Evolutionary conservation across 2,329 filamentous ascomycete genomes (phyloP), one percentile per base, ranked within the genome.

Genomic region (Cercospora sp.): DNA sequence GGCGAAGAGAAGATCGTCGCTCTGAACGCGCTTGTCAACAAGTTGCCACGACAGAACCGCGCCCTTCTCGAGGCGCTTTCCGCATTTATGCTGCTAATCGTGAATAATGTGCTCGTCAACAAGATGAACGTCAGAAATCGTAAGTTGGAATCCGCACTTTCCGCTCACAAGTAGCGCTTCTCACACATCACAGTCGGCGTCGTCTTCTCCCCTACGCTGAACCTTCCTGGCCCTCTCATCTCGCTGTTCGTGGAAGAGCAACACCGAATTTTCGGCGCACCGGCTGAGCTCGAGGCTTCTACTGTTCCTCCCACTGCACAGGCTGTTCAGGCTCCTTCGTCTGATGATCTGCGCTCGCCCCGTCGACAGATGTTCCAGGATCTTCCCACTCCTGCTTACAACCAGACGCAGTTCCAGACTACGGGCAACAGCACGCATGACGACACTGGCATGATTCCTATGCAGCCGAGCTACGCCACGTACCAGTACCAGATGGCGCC

Each of bases 81-180:
- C 59, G 88, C 91, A 3, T 97, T 97, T 81, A 82, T 99, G 74
- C 92, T 97, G 77, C 90, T 91, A 76, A 94, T 99, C 74, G 93
- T 97, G 77, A 93, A 95, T 80, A 93, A 97, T 74, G 85, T 93
- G 6, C 90, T 92, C 74, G 84, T 91, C 70, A 99, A 99, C 83
- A 98, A 97, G 85, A 99, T 99, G 95, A 97, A 92, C 10, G 92
- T 97, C 63, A 90, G 94, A 72, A 99, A 99, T 77, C 82, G 80
- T 82, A 74, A 77, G 80, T 73, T 34, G 30, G 6, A 59, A n/a
- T 59, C 26, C 34, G 6, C 16, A 28, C n/a, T 61, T 24, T 24
- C 24, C 24, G n/a, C 60, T 37, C 21, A 26, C 12, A 43, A 30
- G 8, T 13, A 37, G 6, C 18, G 3, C 30, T 55, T 57, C 70